Evolutionary conservation across 768 basidiomycete genomes (phyloP), one percentile per base, ranked within the genome.

Genomic region (Tylopilus sp.): DNA sequence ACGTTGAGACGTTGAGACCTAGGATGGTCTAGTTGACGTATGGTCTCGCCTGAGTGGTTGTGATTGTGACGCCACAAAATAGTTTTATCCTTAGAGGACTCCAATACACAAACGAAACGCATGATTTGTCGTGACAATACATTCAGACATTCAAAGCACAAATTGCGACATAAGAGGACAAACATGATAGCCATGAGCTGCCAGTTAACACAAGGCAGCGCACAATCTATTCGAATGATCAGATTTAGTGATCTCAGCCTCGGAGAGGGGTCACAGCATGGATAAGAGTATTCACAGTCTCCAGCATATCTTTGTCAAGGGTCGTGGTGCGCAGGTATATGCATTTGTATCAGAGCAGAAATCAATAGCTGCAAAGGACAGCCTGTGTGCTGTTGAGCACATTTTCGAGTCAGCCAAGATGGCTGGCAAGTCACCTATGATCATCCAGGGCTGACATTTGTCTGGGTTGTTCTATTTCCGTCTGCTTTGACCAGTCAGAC

Each of bases 221-320:
- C n/a, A n/a, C n/a, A n/a, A n/a, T n/a, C n/a, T n/a, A n/a, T n/a
- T n/a, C n/a, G 17, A 0, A 23, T 25, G 15, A 20, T 47, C n/a
- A 44, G 40, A 45, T 47, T 13, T 3, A n/a, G n/a, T 12, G 20
- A 31, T 35, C n/a, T 33, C 31, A 13, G 15, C 5, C 36, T 35
- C 9, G 1, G 13, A 36, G 10, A 10, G 10, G 10, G 12, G 20
- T 12, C 28, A 2, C 6, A 15, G 23, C 17, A 17, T 35, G 13
- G 13, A 35, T 35, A 7, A n/a, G 31, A 28, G 28, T 22, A 48
- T 62, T 45, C 50, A 63, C 61, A 30, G 22, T 56, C 12, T n/a
- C 51, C 62, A 8, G 59, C 58, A 13, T 63, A 63, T 5, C 35
- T 59, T 65, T 59, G 30, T 63, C 62, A n/a, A 65, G 38, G 17